Evolutionary conservation across 495 filamentous ascomycete genomes (phyloP).

Genomic region (Penicillium atrosanguineum): DNA sequence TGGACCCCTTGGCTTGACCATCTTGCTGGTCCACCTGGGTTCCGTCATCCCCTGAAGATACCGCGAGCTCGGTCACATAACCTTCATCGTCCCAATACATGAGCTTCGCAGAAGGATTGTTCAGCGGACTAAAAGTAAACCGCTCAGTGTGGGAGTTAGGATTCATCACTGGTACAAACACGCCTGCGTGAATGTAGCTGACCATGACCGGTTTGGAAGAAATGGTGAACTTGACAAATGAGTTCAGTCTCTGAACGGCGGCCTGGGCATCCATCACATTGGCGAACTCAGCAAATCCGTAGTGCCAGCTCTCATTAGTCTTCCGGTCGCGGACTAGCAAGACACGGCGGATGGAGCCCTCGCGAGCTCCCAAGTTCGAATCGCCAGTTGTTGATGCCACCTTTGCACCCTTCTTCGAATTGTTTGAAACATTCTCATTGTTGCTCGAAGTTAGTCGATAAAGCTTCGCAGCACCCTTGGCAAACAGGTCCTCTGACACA

Average conservation of each 20-base stretch:
- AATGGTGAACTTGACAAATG: conserved; percentile 81
- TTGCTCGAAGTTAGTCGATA: conserved; percentile 49
- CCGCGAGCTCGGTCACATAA: conserved; percentile 64
- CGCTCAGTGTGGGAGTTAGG: conserved; percentile 49
- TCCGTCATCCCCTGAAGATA: conserved; percentile 52
- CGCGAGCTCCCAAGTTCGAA: conserved; percentile 69
- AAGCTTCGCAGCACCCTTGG: conserved; percentile 76
- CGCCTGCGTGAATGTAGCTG: conserved; percentile 81
- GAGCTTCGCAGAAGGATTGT: conserved; percentile 65
- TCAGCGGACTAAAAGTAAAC: conserved; percentile 72
- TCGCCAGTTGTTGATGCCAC: conserved; percentile 73
- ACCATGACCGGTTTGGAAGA: conserved; percentile 71
- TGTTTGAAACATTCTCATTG: conserved; percentile 18
- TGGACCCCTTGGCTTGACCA: conserved; percentile 33
- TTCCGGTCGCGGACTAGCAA: conserved; percentile 74
- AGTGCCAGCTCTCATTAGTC: conserved; percentile 77
- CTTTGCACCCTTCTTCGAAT: conserved; percentile 57
- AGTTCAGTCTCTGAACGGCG: conserved; percentile 70
- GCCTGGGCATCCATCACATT: conserved; percentile 70
- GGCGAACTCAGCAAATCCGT: conserved; percentile 89
- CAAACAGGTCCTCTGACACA: conserved; percentile 74
- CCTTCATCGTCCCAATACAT: conserved; percentile 85
- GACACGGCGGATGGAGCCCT: conserved; percentile 73
- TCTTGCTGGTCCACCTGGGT: conserved; percentile 39
- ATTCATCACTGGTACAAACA: conserved; percentile 76